Evolutionary conservation across 257 asterid species (phyloP), one percentile per base, ranked within the genome.

Genomic region (Solanum pinnatisectum): DNA sequence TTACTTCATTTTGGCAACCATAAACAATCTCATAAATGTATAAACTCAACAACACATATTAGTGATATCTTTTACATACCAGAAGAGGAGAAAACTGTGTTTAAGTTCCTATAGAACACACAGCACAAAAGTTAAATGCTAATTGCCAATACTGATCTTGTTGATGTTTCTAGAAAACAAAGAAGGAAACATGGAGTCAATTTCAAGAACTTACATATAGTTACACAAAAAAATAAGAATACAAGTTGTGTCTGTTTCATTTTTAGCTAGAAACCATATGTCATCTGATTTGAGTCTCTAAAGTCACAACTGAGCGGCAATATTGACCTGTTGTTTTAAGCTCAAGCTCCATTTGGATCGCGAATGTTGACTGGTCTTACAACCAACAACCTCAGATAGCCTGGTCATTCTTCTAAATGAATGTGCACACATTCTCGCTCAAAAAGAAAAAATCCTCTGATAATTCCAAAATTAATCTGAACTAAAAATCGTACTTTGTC

Each of bases 401-500:
- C 85, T 49, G 40, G 85, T 10, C 70, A 46, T 46, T 44, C 42
- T 81, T 46, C 15, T 13, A 44, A 42, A 79, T 42, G 37, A 20
- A 79, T 78, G 37, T 14, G 63, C 30, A 5, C 25, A 44, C 25
- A 1, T 42, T 42, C 15, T 78, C 3, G 33, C 84, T 79, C 39
- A 42, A 78, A 46, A 25, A 78, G 33, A 16, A 40, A 11, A 40
- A 27, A 77, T 42, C 63, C 40, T 27, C 25, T 81, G 22, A n/a
- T 5, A 13, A 72, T 1, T 4, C 40, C 63, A 67, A 40, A 37
- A 5, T 30, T 59, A 81, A 33, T 12, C n/a, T 67, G 81, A 83
- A 86, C 91, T 88, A 95, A 90, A 97, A 96, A 87, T 96, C 98
- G 36, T 96, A 97, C 91, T 95, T 97, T 87, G 99, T 93, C 90